These are phyloP conservation scores for Pyrus hybrid DNA, from an alignment of 331 rosid species.

Conservation along the genomic window DNA sequence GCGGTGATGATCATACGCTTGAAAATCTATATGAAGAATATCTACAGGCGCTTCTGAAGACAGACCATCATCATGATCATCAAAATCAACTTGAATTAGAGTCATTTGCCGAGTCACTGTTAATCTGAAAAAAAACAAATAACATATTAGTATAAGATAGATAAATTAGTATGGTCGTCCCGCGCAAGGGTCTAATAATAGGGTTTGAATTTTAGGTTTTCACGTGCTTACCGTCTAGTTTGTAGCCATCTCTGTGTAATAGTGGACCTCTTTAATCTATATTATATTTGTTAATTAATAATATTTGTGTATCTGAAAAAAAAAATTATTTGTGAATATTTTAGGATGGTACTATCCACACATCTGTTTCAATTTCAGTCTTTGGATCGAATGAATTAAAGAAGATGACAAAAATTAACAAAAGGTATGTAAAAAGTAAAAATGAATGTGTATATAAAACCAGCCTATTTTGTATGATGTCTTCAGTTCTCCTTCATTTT, in stretches of 20 bases:
- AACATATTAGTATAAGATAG: not conserved
- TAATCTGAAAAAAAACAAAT: constrained; percentile 1
- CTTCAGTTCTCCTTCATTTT: too few relatives aligned
- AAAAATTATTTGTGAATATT: too few relatives aligned
- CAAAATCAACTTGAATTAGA: constrained; percentile 33
- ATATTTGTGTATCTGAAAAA: not conserved
- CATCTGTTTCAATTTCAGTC: too few relatives aligned
- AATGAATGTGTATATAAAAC: too few relatives aligned
- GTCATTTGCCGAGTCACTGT: constrained; percentile 42
- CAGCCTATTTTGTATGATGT: not conserved
- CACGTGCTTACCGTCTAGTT: constrained; percentile 8
- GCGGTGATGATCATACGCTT: constrained; percentile 9
- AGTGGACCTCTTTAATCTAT: not conserved
- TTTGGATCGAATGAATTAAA: too few relatives aligned
- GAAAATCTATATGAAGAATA: constrained; percentile 65
- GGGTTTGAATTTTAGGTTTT: not conserved
- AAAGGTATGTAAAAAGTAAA: too few relatives aligned
- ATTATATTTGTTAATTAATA: not conserved
- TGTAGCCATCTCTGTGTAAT: not conserved
- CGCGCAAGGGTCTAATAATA: not conserved
- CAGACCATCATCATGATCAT: constrained; percentile 14
- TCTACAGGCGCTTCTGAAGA: constrained; percentile 41
- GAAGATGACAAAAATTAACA: too few relatives aligned
- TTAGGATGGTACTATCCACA: too few relatives aligned
- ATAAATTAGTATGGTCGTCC: not conserved